Evolutionary conservation across 2,329 filamentous ascomycete genomes (phyloP).

Genomic region (Xylaria sp.): DNA sequence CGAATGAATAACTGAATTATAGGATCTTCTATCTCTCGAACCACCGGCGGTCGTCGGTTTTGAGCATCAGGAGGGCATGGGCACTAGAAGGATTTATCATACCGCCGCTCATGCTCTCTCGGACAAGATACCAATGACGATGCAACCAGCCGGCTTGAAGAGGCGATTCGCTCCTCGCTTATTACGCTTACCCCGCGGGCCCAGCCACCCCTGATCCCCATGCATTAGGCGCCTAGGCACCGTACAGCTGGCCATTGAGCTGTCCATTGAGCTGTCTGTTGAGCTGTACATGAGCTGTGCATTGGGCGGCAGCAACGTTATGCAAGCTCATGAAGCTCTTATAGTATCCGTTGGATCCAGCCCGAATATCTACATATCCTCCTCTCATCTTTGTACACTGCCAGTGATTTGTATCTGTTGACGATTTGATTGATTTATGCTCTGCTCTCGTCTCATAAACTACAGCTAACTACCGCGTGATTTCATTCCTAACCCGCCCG

Average conservation of each 20-base stretch:
- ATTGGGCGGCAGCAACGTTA: conserved; percentile 13
- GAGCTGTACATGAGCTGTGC: conserved; percentile 4
- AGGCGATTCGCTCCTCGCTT: conserved; percentile 2
- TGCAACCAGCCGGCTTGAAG: conserved; percentile 1
- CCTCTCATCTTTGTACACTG: not conserved
- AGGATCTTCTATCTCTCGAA: no score
- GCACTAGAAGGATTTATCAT: no score
- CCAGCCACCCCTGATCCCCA: conserved; percentile 13
- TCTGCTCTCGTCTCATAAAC: not conserved
- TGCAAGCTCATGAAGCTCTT: not conserved
- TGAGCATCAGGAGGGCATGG: no score
- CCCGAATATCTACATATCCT: not conserved
- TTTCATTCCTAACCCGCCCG: not conserved
- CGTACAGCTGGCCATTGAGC: conserved; percentile 4
- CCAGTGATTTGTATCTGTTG: not conserved
- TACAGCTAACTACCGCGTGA: not conserved
- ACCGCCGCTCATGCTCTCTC: no score
- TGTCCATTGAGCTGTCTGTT: conserved; percentile 7
- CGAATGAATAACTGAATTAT: no score
- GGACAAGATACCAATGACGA: conserved; percentile 6
- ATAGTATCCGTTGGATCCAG: not conserved
- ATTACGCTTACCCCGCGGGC: conserved; percentile 15
- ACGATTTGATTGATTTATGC: not conserved
- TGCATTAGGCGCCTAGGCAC: conserved; percentile 13
- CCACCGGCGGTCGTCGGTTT: no score